Evolutionary conservation across 2,329 filamentous ascomycete species (phyloP).

Genomic region (Tolypocladium amazonense): DNA sequence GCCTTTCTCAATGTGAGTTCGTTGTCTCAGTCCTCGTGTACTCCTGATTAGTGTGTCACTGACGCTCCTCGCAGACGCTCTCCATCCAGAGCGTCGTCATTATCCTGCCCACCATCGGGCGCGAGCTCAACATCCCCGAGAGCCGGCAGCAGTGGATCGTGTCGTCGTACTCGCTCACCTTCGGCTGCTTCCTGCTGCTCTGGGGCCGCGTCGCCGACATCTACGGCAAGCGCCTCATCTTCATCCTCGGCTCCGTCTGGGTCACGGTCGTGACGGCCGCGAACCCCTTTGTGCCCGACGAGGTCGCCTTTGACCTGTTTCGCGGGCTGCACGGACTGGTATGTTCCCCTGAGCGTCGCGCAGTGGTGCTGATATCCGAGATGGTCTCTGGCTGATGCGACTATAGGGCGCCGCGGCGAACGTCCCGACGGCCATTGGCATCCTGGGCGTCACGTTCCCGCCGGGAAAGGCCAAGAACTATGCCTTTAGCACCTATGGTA

Average conservation of each 20-base stretch:
- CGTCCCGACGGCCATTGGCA: slow-evolving; percentile 61
- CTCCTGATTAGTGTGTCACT: background rate
- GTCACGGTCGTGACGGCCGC: slow-evolving; percentile 46
- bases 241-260: slow-evolving; percentile 53
- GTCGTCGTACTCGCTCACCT: slow-evolving; percentile 54
- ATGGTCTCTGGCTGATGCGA: background rate
- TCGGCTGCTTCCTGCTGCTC: slow-evolving; percentile 56
- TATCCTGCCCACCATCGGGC: slow-evolving; percentile 50
- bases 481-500: slow-evolving; percentile 54
- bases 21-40: background rate
- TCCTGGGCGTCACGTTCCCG: slow-evolving; percentile 56
- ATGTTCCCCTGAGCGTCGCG: slow-evolving; percentile 1
- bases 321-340: slow-evolving; percentile 54
- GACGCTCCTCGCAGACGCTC: slow-evolving; percentile 32
- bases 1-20: slow-evolving; percentile 41
- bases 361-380: background rate
- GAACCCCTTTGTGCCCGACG: slow-evolving; percentile 54
- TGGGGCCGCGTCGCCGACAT: slow-evolving; percentile 60
- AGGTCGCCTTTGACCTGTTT: slow-evolving; percentile 58
- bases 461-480: slow-evolving; percentile 61
- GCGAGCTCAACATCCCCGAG: slow-evolving; percentile 44
- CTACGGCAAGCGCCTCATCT: slow-evolving; percentile 55
- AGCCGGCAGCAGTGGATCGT: slow-evolving; percentile 55
- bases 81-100: slow-evolving; percentile 50
- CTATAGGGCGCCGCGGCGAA: slow-evolving; percentile 53